Evolutionary conservation across 2,329 filamentous ascomycete species (phyloP), one percentile per base, ranked within the genome.

Genomic region (Nigrograna mackinnonii): DNA sequence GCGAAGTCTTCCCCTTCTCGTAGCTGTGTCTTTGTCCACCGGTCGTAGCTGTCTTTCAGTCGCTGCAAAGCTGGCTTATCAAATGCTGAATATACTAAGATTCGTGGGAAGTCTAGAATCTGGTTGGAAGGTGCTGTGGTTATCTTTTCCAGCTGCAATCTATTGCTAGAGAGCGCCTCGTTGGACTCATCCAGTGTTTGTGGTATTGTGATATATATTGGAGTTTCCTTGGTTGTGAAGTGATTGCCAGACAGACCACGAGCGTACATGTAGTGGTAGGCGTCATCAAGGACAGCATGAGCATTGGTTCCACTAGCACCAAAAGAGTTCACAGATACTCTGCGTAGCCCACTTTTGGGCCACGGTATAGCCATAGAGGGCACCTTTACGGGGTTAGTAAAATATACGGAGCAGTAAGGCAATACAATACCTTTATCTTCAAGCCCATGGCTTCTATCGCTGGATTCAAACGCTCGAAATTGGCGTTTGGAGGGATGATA

Each of bases 401-500:
- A 13, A 13, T 5, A 38, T 28, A 16, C 4, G 7, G 20, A 28
- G 21, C n/a, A n/a, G 14, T n/a, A 14, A 33, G 5, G 16, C 24
- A 32, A 32, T n/a, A n/a, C 4, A 21, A 21, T 31, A 43, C 11
- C 9, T 34, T 5, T 11, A 54, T 26, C 12, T 44, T 49, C 6
- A 24, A 24, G 5, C 22, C 16, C 12, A 44, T 31, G 11, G 40
- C 32, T 5, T 35, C 22, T 24, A 50, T 41, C 33, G 44, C 33
- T 6, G 49, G 41, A 24, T 52, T 57, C n/a, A 41, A 13, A 13
- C 35, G 40, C 31, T 46, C 32, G 17, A 52, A 49, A 5, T 38
- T 13, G 5, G 39, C 49, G 22, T 66, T 50, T 1, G 51, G 45
- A 2, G 66, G 67, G 12, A 71, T 55, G 2, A 46, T 49, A 3